Percentiles rank a stretch among this genome's conserved stretches.
Conservation (phyloP, 306 rosid genomes). For the Cyamopsis tetragonoloba region DNA sequence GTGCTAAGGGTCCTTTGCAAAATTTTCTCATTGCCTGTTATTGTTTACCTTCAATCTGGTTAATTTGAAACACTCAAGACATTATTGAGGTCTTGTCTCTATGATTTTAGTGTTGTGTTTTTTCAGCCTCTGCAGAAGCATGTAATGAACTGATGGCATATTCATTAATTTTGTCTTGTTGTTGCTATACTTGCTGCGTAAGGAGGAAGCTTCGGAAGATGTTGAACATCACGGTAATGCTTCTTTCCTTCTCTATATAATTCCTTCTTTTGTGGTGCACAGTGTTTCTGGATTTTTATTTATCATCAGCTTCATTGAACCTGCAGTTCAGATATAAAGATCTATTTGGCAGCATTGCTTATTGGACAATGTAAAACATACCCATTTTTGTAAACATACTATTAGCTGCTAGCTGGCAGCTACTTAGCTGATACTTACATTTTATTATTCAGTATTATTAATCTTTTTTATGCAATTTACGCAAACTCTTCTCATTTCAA, state of each 20-base stretch:
- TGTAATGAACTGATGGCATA: constrained; percentile 96
- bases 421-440: too few species aligned
- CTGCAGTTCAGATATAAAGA: not conserved
- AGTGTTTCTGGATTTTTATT: constrained; percentile 8
- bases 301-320: constrained; percentile 8
- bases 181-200: constrained; percentile 90
- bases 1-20: not conserved
- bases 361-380: not conserved
- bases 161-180: constrained; percentile 81
- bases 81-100: not conserved
- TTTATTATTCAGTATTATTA: not conserved
- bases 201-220: constrained; percentile 92
- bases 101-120: constrained; percentile 18
- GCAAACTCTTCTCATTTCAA: not conserved
- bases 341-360: not conserved
- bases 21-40: not conserved
- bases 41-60: not conserved
- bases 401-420: not conserved
- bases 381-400: not conserved
- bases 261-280: not conserved
- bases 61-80: constrained; percentile 3
- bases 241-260: constrained; percentile 9
- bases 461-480: not conserved
- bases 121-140: constrained; percentile 79
- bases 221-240: constrained; percentile 78